Evolutionary conservation across 2,329 filamentous ascomycete genomes (phyloP).

Genomic region (Setomelanomma holmii): DNA sequence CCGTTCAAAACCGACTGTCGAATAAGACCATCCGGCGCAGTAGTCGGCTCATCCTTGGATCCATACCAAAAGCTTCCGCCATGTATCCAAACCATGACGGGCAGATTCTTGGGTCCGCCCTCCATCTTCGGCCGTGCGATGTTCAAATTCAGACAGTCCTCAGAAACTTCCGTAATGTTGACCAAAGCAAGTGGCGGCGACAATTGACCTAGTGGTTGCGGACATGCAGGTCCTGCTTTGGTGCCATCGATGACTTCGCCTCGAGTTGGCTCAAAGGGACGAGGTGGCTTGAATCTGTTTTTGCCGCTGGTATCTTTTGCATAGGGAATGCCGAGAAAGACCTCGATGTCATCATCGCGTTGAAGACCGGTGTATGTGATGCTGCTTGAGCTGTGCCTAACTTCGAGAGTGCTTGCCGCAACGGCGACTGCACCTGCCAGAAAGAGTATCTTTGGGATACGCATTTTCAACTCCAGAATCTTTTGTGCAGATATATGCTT

Average conservation of each 20-base stretch:
- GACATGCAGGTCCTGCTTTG: slow-evolving; percentile 54
- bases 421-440: slow-evolving; percentile 11
- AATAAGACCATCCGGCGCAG: slow-evolving; percentile 55
- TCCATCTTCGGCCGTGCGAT: slow-evolving; percentile 60
- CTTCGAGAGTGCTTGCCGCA: slow-evolving; percentile 4
- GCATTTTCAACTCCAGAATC: background rate
- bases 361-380: slow-evolving; percentile 55
- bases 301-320: slow-evolving; percentile 56
- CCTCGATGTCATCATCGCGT: slow-evolving; percentile 55
- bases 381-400: slow-evolving; percentile 13
- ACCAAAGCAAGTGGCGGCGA: slow-evolving; percentile 35
- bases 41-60: slow-evolving; percentile 44
- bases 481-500: too few relatives aligned
- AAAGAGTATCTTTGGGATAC: background rate
- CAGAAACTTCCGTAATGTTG: slow-evolving; percentile 50
- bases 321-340: slow-evolving; percentile 58
- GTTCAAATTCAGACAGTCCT: slow-evolving; percentile 69
- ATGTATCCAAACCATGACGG: slow-evolving; percentile 64
- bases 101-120: slow-evolving; percentile 51
- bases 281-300: slow-evolving; percentile 57
- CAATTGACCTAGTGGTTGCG: slow-evolving; percentile 48
- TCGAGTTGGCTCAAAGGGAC: slow-evolving; percentile 37
- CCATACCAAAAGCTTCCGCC: slow-evolving; percentile 47
- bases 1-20: slow-evolving; percentile 56
- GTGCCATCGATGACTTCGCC: slow-evolving; percentile 50